phyloP scores from a whole-genome alignment of 257 asterid species.

The Nyctanthes arbortristis region DNA sequence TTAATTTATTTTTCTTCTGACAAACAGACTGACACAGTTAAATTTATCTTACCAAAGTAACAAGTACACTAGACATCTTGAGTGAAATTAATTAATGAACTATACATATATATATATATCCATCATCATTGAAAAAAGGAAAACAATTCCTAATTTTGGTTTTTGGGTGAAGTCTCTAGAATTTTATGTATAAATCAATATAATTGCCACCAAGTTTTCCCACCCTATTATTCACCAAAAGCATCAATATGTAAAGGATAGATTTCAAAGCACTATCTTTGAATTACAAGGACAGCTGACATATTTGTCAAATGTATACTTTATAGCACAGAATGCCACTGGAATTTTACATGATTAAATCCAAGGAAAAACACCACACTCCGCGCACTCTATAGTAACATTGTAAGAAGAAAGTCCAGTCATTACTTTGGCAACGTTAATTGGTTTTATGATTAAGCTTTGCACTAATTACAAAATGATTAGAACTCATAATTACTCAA shows the following conservation, averaged over 20 bases:
- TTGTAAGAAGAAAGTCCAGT: constrained; percentile 27
- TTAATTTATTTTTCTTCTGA: not conserved
- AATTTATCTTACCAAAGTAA: not conserved
- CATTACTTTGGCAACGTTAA: no score
- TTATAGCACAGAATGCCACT: constrained; percentile 33
- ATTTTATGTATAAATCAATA: not conserved
- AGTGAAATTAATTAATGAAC: no score
- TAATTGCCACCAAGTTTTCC: not conserved
- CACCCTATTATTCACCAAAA: no score
- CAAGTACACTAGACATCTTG: not conserved
- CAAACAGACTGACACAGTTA: no score
- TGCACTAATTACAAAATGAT: constrained; percentile 47
- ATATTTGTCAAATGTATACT: constrained; percentile 16
- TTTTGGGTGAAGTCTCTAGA: not conserved
- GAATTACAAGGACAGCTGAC: constrained; percentile 2
- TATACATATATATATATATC: no score
- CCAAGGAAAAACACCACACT: constrained; percentile 17
- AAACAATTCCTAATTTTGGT: no score
- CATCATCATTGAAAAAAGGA: not conserved
- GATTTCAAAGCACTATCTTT: not conserved
- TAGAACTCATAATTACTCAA: constrained; percentile 18
- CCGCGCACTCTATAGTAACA: constrained; percentile 5
- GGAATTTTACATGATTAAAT: constrained; percentile 12
- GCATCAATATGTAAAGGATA: not conserved
- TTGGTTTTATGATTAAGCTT: constrained; percentile 43